phyloP scores from a whole-genome alignment of 1,139 yeast species.

The Hyphopichia fennica region DNA sequence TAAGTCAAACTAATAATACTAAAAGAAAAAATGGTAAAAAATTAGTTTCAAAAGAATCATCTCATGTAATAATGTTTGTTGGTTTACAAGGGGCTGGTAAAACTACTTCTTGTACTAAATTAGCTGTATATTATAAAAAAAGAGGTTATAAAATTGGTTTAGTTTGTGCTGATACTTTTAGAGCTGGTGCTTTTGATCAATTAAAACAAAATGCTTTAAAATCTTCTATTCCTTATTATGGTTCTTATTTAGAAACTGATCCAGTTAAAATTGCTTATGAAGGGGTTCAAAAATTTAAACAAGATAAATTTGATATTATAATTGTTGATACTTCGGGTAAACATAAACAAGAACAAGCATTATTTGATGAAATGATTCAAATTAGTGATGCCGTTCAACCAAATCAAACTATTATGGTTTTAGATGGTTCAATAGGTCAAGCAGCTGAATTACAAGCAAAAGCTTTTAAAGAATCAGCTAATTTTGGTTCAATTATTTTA shows the following conservation, averaged over 20 bases:
- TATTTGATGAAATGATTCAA: conserved; percentile 93
- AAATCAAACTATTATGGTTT: conserved; percentile 93
- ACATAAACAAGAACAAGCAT: conserved; percentile 90
- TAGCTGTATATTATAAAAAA: conserved; percentile 91
- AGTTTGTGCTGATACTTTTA: conserved; percentile 98
- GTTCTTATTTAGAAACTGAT: conserved; percentile 93
- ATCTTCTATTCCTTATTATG: conserved; percentile 91
- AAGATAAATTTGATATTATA: conserved; percentile 88
- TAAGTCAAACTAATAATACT: conserved; percentile 13
- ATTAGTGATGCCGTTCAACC: conserved; percentile 85
- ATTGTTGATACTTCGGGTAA: conserved; percentile 98
- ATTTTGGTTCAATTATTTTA: conserved; percentile 92
- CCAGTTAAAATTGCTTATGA: conserved; percentile 90
- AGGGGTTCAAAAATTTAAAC: conserved; percentile 90
- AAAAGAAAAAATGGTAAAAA: conserved; percentile 28
- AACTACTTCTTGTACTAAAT: conserved; percentile 94
- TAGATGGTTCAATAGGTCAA: conserved; percentile 97
- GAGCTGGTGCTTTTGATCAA: conserved; percentile 99
- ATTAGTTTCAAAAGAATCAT: conserved; percentile 24
- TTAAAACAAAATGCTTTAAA: conserved; percentile 95
- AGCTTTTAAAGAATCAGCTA: conserved; percentile 90
- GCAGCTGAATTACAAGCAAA: conserved; percentile 95
- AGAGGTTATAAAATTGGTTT: conserved; percentile 93
- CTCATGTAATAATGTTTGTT: conserved; percentile 87
- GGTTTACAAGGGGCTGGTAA: conserved; percentile 99